These are phyloP conservation scores for Oenanthe sinensis DNA, from an alignment of 129 eudicot genomes.

Conservation along the genomic window DNA sequence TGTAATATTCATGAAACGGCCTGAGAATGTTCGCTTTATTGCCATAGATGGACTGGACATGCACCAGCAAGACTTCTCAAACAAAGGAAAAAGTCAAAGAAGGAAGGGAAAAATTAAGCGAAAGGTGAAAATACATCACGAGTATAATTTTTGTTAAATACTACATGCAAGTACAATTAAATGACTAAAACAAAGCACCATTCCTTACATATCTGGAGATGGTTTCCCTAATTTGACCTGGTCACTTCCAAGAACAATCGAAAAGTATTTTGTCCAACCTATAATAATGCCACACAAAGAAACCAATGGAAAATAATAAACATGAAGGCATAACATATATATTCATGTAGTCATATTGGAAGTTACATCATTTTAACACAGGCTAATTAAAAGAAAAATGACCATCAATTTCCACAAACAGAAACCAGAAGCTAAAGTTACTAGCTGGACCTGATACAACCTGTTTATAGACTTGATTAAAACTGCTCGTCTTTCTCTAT, in stretches of 20 bases:
- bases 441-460: conserved; percentile 1
- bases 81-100: not conserved
- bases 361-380: not conserved
- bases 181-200: not conserved
- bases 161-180: not conserved
- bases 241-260: conserved; percentile 76
- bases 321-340: not conserved
- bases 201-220: conserved; percentile 70
- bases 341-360: not conserved
- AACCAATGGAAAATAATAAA: not conserved
- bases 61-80: not conserved
- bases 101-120: not conserved
- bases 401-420: not conserved
- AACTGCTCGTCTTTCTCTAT: not conserved
- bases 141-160: not conserved
- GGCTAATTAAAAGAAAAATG: not conserved
- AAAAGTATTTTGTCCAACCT: conserved; percentile 76
- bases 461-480: not conserved
- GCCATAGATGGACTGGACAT: conserved; percentile 2
- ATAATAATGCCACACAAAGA: not conserved
- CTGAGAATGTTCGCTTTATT: not conserved
- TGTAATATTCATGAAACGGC: not conserved
- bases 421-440: not conserved
- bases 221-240: conserved; percentile 87
- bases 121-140: not conserved